Base-by-base conservation (phyloP, 768 basidiomycete genomes). In the Phaffia australis region DNA sequence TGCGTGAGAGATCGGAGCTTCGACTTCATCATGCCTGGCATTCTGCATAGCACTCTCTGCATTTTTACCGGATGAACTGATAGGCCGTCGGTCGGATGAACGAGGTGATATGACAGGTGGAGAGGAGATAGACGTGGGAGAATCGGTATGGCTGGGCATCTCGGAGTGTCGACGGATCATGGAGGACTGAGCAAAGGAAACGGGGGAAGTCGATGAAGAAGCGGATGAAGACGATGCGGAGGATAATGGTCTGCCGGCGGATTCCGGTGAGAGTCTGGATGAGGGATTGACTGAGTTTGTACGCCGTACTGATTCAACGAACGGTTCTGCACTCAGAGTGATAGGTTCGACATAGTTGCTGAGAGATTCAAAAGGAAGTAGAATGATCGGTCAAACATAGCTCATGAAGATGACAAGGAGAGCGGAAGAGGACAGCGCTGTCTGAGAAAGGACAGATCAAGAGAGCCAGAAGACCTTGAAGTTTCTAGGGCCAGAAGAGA, bases 1-100 rank as follows among this genome's bases (percentile, higher is more conserved):
- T 18, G 87, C 88, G 70, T 92, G 90, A 8, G 89, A 80, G 56
- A 97, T 82, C 18, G 89, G 87, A 16, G 86, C 80, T 82, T 95
- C 87, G 21, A 94, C 35, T 42, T 11, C 35, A 42, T 11, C 35
- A 42, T 11, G 35, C 35, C 16, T 46, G 42, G 2, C 47, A 6
- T 19, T 25, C 21, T 32, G 57, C 32, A 19, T 27, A 15, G 25
- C 32, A 35, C 57, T 59, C 21, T 19, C 57, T 21, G 32, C 57
- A n/a, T 18, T 27, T 19, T 25, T 30, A 42, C 18, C 57, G 30
- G 21, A 30, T 70, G 61, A 77, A 71, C 69, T 73, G 73, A 66
- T 75, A 67, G 30, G 71, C 56, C 64, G 69, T 71, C 74, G 70
- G 66, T 14, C 79, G 77, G 51, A 79, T 81, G 23, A 79, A 75